phyloP scores from a whole-genome alignment of 805 yeast genomes.

The Kluyveromyces dobzhanskii region DNA sequence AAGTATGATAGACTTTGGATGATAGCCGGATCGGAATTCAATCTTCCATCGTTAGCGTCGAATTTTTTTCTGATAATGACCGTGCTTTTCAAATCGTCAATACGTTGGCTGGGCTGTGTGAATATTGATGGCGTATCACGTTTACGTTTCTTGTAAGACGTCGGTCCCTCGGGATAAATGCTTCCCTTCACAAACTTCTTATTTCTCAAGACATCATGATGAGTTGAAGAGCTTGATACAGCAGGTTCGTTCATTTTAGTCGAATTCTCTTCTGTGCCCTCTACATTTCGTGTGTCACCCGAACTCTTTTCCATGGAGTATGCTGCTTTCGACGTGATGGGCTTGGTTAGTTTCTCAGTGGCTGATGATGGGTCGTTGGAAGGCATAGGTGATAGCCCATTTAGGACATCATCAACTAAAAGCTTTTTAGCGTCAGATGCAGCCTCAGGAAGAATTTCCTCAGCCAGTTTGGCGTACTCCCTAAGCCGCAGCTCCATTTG shows the following conservation, averaged over 20 bases:
- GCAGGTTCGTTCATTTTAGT: not conserved
- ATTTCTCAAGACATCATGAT: slow-evolving; percentile 7
- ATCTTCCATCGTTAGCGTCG: slow-evolving; percentile 9
- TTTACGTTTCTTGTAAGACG: slow-evolving; percentile 16
- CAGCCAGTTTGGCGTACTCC: slow-evolving; percentile 17
- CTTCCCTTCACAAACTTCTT: slow-evolving; percentile 26
- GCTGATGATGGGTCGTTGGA: too few species aligned
- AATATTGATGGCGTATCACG: not conserved
- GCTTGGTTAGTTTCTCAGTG: too few species aligned
- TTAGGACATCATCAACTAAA: slow-evolving; percentile 17
- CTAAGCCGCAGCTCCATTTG: slow-evolving; percentile 22
- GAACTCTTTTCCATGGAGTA: too few species aligned
- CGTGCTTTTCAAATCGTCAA: slow-evolving; percentile 27
- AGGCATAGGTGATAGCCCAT: slow-evolving; percentile 5
- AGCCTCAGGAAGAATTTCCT: slow-evolving; percentile 15
- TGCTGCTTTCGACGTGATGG: too few species aligned
- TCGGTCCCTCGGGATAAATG: slow-evolving; percentile 29
- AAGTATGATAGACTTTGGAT: slow-evolving; percentile 30
- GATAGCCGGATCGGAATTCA: slow-evolving; percentile 25
- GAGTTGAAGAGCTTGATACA: not conserved
- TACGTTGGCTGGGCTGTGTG: slow-evolving; percentile 17
- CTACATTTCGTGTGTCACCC: not conserved
- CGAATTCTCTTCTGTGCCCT: not conserved
- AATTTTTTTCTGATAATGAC: slow-evolving; percentile 21
- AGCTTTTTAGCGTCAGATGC: slow-evolving; percentile 12